Base-by-base conservation (phyloP, 1,284 basidiomycete genomes). In the Leccinum olivaceoglutinosum region DNA sequence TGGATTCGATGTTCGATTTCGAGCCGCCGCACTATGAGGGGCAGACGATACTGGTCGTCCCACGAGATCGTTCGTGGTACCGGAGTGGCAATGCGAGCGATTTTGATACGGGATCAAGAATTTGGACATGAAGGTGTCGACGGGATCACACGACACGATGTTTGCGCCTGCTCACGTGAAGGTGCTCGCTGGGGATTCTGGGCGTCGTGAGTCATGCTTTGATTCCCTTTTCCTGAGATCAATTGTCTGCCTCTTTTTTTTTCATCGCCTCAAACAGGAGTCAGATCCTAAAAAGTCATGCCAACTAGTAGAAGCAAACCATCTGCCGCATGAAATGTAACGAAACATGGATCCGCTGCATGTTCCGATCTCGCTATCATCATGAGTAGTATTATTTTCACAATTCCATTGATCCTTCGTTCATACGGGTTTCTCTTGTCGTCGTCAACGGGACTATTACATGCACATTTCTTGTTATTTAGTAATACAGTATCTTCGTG, bases 151-250 rank as follows among this genome's bases (percentile, higher is more conserved):
- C 32, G 72, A 73, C 63, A 71, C 73, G 2, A 74, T 74, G 72
- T 74, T 73, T 53, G 67, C 70, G 2, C 72, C 73, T 55, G 72
- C 72, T 8, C 68, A 74, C 39, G 73, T 74, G 16, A 73, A 73
- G 36, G 68, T 68, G 4, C 73, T 73, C 2, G 72, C 73, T 21
- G 63, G 66, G 0, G 69, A 44, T 60, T 2, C 61, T 71, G 36
- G 65, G 67, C 6, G 63, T 65, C 18, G 69, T 71, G 51, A 63
- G 70, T 62, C n/a, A 49, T 7, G 18, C 5, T 49, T 18, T 18
- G 3, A 7, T 11, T 21, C 18, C 0, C 10, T 12, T 21, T 49
- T 18, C 18, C 46, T 9, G 18, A 18, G 46, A 5, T 9, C 46
- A 8, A 6, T 49, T 6, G 46, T 49, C 44, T 49, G 18, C 11